phyloP scores from a whole-genome alignment of 1,284 basidiomycete species.

The Fistulina hepatica region DNA sequence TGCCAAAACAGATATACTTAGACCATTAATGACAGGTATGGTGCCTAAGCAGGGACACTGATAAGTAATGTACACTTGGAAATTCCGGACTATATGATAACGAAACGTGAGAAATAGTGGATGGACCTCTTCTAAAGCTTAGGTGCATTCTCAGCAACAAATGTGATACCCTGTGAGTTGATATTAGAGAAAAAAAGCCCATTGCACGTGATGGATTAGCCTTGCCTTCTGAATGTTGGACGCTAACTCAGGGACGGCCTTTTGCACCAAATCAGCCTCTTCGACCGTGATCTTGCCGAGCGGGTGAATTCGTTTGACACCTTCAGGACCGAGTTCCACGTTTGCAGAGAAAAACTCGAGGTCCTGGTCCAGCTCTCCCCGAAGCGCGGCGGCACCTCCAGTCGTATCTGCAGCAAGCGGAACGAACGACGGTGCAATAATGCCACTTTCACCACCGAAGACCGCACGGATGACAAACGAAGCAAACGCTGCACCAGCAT shows the following conservation, averaged over 20 bases:
- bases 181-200: not conserved
- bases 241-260: slow-evolving; percentile 71
- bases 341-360: slow-evolving; percentile 78
- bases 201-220: too few relatives aligned
- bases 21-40: too few relatives aligned
- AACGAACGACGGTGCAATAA: slow-evolving; percentile 80
- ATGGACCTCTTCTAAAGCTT: too few relatives aligned
- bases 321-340: slow-evolving; percentile 74
- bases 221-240: slow-evolving; percentile 59
- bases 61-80: too few relatives aligned
- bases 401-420: slow-evolving; percentile 67
- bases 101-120: too few relatives aligned
- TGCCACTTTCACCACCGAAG: slow-evolving; percentile 80
- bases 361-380: slow-evolving; percentile 53
- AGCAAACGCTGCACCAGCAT: slow-evolving; percentile 82
- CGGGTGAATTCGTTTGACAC: slow-evolving; percentile 71
- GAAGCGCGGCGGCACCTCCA: slow-evolving; percentile 48
- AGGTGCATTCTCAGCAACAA: slow-evolving; percentile 6
- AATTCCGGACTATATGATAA: too few relatives aligned
- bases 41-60: too few relatives aligned
- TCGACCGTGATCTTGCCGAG: slow-evolving; percentile 64
- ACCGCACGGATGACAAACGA: slow-evolving; percentile 73
- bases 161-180: slow-evolving; percentile 9
- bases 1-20: too few relatives aligned
- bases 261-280: slow-evolving; percentile 68